These are phyloP conservation scores for Blastobotrys malaysiensis DNA, from an alignment of 1,139 yeast genomes.

Conservation along the genomic window DNA sequence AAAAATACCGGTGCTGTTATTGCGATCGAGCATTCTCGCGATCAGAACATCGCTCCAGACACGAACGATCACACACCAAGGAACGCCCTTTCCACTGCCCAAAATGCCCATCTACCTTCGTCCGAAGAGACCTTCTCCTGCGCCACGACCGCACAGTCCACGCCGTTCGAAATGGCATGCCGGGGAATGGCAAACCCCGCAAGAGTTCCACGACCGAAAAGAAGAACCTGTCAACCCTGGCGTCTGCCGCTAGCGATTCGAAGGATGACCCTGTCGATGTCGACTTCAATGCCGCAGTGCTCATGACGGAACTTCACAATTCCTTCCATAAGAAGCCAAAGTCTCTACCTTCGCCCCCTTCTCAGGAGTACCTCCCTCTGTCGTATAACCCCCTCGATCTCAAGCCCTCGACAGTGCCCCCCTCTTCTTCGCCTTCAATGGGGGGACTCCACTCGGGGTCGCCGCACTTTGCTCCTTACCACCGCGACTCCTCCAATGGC, in stretches of 20 bases:
- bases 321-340: conserved; percentile 16
- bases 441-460: background rate
- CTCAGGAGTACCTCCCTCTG: conserved; percentile 12
- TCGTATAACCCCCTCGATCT: conserved; percentile 4
- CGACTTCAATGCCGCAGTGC: conserved; percentile 26
- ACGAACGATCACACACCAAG: conserved; percentile 78
- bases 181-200: conserved; percentile 12
- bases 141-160: conserved; percentile 74
- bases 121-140: conserved; percentile 67
- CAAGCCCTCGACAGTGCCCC: conserved; percentile 4
- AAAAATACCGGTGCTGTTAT: conserved; percentile 67
- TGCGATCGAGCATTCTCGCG: conserved; percentile 79
- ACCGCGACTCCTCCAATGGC: background rate
- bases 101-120: conserved; percentile 67
- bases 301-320: conserved; percentile 30
- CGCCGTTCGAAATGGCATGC: conserved; percentile 24
- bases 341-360: conserved; percentile 12
- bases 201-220: background rate
- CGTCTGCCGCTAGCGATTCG: background rate
- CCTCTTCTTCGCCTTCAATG: background rate
- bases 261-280: conserved; percentile 12
- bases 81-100: conserved; percentile 76
- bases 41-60: conserved; percentile 76
- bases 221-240: conserved; percentile 4
- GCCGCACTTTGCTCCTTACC: conserved; percentile 1